A percentile compares a stretch with the other conserved stretches of the same genome.
Evolutionary conservation across 495 filamentous ascomycete species (phyloP).

Genomic region (Margaritispora aquatica): DNA sequence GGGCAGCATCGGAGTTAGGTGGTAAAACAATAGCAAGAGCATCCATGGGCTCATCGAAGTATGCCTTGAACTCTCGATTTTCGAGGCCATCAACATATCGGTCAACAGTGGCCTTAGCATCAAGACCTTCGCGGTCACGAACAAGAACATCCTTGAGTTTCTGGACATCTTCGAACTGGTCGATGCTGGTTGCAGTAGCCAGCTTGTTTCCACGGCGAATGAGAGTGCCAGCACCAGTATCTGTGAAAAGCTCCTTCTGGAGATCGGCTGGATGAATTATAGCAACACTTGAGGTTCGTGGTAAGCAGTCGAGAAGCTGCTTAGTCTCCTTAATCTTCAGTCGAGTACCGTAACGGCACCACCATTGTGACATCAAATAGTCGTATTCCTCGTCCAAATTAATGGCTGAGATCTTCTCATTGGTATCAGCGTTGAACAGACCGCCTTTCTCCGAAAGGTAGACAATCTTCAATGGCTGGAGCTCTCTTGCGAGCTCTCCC

Average conservation of each 20-base stretch:
- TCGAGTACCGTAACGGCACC: slow-evolving; percentile 93
- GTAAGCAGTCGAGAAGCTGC: slow-evolving; percentile 79
- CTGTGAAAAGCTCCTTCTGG: slow-evolving; percentile 94
- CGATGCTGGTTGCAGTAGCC: slow-evolving; percentile 62
- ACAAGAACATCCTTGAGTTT: slow-evolving; percentile 78
- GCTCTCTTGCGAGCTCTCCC: slow-evolving; percentile 79
- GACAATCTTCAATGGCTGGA: slow-evolving; percentile 96
- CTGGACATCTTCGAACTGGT: slow-evolving; percentile 72
- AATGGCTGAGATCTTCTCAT: slow-evolving; percentile 94
- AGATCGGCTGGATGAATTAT: slow-evolving; percentile 95
- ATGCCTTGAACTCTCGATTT: slow-evolving; percentile 80
- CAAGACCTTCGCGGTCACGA: slow-evolving; percentile 77
- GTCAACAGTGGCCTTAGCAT: slow-evolving; percentile 78
- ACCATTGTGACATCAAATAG: slow-evolving; percentile 87
- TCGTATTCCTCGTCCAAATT: slow-evolving; percentile 98
- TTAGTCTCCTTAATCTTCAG: slow-evolving; percentile 99
- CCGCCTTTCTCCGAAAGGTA: slow-evolving; percentile 98
- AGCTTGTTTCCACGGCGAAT: slow-evolving; percentile 93
- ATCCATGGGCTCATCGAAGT: slow-evolving; percentile 95
- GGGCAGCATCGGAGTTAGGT: slow-evolving; percentile 40
- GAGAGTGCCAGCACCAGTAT: slow-evolving; percentile 90
- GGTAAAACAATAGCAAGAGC: slow-evolving; percentile 90
- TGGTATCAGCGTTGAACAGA: slow-evolving; percentile 86
- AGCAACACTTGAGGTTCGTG: slow-evolving; percentile 88
- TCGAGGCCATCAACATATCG: slow-evolving; percentile 75